phyloP scores from a whole-genome alignment of 179 eudicot genomes.

The Pouteria campechiana region DNA sequence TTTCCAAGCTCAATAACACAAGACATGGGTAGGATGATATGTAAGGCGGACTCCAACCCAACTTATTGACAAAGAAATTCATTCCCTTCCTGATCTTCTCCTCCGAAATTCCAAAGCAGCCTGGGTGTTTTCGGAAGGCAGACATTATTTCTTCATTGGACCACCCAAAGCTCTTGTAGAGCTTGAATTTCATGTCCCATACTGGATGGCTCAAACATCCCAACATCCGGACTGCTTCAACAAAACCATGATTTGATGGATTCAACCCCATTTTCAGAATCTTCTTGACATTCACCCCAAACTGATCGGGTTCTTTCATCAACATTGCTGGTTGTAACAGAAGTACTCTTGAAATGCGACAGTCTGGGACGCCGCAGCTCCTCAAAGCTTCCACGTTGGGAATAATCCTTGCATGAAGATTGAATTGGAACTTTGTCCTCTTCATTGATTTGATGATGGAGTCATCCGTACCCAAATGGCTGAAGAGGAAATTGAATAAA shows the following conservation, averaged over 20 bases:
- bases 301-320: slow-evolving; percentile 3
- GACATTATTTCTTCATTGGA: slow-evolving; percentile 11
- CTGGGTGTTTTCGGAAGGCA: slow-evolving; percentile 15
- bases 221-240: slow-evolving; percentile 5
- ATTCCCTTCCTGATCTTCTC: slow-evolving; percentile 7
- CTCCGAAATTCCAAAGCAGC: slow-evolving; percentile 14
- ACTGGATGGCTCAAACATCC: slow-evolving; percentile 1
- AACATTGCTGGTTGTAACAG: background rate
- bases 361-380: slow-evolving; percentile 2
- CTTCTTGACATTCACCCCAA: slow-evolving; percentile 1
- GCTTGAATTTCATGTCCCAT: slow-evolving; percentile 8
- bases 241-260: slow-evolving; percentile 8
- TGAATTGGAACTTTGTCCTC: background rate
- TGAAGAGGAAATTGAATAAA: slow-evolving; percentile 6
- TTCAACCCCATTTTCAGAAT: slow-evolving; percentile 10
- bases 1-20: slow-evolving; percentile 13
- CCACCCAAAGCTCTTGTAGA: slow-evolving; percentile 19
- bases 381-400: slow-evolving; percentile 10
- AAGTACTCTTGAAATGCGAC: slow-evolving; percentile 1
- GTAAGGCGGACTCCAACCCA: slow-evolving; percentile 2
- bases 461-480: slow-evolving; percentile 5
- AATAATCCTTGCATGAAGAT: no score
- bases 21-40: slow-evolving; percentile 1
- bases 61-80: slow-evolving; percentile 12
- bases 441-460: slow-evolving; percentile 3